Conservation (phyloP, 108 stramenopile genomes). For the Bacterosira constricta region DNA sequence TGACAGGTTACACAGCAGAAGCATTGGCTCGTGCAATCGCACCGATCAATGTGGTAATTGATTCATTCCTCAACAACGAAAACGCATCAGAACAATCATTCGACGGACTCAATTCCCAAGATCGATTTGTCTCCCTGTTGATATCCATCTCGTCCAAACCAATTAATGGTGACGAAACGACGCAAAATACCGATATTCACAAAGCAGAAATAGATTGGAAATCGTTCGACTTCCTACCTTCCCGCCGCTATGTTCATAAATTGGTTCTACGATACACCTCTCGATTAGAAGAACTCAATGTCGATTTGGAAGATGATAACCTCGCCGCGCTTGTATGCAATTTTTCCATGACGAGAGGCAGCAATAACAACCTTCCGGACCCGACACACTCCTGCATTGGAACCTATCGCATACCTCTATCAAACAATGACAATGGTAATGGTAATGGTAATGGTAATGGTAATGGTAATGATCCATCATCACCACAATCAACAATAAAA, state of each 20-base stretch:
- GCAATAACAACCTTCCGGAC: slow-evolving; percentile 35
- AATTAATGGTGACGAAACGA: neutral
- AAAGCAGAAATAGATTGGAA: slow-evolving; percentile 2
- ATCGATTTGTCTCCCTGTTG: slow-evolving; percentile 14
- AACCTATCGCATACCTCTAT: slow-evolving; percentile 40
- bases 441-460: neutral
- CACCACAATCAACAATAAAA: neutral
- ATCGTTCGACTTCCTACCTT: slow-evolving; percentile 32
- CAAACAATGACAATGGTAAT: neutral
- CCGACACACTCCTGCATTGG: slow-evolving; percentile 43
- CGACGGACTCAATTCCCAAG: slow-evolving; percentile 4
- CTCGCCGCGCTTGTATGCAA: slow-evolving; percentile 28
- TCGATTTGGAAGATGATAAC: slow-evolving; percentile 31
- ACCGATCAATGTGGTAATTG: slow-evolving; percentile 26
- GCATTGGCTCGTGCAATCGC: slow-evolving; percentile 25
- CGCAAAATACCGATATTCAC: neutral
- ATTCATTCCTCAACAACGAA: slow-evolving; percentile 4
- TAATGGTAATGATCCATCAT: neutral
- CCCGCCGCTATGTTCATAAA: slow-evolving; percentile 46
- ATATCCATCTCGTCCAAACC: neutral
- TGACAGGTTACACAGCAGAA: slow-evolving; percentile 15
- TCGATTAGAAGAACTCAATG: slow-evolving; percentile 26
- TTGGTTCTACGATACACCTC: slow-evolving; percentile 45
- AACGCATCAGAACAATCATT: neutral
- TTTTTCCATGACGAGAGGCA: slow-evolving; percentile 25